Base-by-base conservation (phyloP, 2,329 filamentous ascomycete genomes). In the Dothistroma pini region DNA sequence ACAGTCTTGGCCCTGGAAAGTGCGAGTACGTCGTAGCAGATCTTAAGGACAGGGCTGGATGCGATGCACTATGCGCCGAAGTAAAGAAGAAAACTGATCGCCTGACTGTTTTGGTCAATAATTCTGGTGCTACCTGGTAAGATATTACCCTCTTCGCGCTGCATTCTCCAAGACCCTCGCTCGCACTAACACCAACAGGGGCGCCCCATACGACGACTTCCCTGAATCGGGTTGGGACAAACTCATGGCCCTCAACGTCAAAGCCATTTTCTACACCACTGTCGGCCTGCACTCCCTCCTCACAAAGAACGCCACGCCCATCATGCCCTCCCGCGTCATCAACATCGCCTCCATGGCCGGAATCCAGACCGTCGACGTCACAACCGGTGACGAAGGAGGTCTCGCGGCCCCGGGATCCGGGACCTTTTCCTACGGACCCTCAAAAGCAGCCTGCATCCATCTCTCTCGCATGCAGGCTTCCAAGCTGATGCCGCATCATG, bases 171-270 rank as follows among this genome's bases (percentile, higher is more conserved):
- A 14, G 10, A 16, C 8, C 8, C 41, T n/a, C 31, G 51, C 41
- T n/a, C 31, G 51, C 25, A 12, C n/a, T 19, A 25, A 38, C 34
- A 12, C 6, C 35, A 12, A 21, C 32, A 66, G 68, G 77, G 83
- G 82, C 10, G 83, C 79, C 29, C 79, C 82, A 31, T 85, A 84
- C 69, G 81, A 84, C 62, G 77, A 84, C 70, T 85, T 84, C 66
- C 82, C 82, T 0, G 82, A 84, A 63, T 75, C 78, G 52, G 83
- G 80, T 47, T 86, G 83, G 81, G 83, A 84, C 64, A 82, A 84
- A 64, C 75, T 85, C 22, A 81, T 84, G 64, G 67, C 70, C 2
- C 62, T 74, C 5, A 74, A 74, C 57, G 71, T 74, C 48, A 74
- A 74, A 58, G 58, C 71, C 8, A 72, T 78, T 59, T 80, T 79